Conservation (phyloP, 495 filamentous ascomycete genomes). For the Cercophora samala region DNA sequence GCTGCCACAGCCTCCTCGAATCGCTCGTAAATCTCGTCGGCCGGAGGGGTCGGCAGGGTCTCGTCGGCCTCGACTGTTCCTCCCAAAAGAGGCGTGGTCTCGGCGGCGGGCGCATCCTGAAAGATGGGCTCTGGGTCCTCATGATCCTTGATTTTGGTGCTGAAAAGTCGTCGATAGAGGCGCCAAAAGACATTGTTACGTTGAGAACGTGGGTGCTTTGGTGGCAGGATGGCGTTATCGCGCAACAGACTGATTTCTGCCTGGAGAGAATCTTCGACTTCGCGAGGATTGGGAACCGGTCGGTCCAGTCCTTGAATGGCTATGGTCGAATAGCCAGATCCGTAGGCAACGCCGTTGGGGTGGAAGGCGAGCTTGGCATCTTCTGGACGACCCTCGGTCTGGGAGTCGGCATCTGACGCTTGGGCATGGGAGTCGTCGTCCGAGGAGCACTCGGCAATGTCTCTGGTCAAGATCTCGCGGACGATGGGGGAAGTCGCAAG, state of each 20-base stretch:
- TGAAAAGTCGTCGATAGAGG: slow-evolving; percentile 41
- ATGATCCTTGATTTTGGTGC: slow-evolving; percentile 48
- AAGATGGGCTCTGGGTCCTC: slow-evolving; percentile 50
- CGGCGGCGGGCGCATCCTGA: slow-evolving; percentile 20
- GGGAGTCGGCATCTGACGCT: slow-evolving; percentile 10
- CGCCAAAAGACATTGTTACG: slow-evolving; percentile 21
- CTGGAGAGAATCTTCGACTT: slow-evolving; percentile 53
- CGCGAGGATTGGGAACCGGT: slow-evolving; percentile 54
- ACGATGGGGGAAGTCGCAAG: slow-evolving; percentile 52
- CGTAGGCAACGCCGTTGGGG: slow-evolving; percentile 62
- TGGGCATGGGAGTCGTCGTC: slow-evolving; percentile 43
- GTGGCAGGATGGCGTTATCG: slow-evolving; percentile 71
- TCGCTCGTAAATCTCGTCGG: slow-evolving; percentile 36
- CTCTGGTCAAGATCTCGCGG: slow-evolving; percentile 63
- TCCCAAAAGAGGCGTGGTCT: slow-evolving; percentile 40
- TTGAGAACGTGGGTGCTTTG: slow-evolving; percentile 46
- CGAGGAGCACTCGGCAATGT: slow-evolving; percentile 56
- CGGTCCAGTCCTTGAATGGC: slow-evolving; percentile 50
- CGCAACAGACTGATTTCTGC: slow-evolving; percentile 71
- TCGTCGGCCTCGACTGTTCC: not conserved
- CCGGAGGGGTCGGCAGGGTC: slow-evolving; percentile 12
- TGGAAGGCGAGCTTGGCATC: slow-evolving; percentile 61
- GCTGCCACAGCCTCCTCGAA: slow-evolving; percentile 77
- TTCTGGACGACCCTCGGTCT: slow-evolving; percentile 17
- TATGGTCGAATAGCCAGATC: slow-evolving; percentile 47